Conservation (phyloP, 2,329 filamentous ascomycete genomes). For the Tolypocladium pustulatum region DNA sequence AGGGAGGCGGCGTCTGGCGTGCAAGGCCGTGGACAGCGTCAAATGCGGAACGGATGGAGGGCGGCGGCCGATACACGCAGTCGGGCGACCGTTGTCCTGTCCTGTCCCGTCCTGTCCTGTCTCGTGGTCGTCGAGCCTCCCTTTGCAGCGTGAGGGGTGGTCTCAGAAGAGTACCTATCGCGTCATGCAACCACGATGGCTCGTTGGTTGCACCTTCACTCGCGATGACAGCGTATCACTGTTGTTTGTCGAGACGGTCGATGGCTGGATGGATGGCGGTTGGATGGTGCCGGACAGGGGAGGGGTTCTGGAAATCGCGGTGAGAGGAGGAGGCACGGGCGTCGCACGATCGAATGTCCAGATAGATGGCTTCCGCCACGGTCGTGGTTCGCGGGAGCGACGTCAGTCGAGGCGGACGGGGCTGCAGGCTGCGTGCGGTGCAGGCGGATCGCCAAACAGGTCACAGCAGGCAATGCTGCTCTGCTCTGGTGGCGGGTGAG, state of each 20-base stretch:
- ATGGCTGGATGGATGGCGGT: not conserved
- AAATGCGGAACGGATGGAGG: slow-evolving; percentile 1
- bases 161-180: slow-evolving; percentile 6
- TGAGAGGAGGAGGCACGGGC: not conserved
- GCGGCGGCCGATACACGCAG: not conserved
- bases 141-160: slow-evolving; percentile 5
- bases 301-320: not conserved
- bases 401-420: not conserved
- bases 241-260: not conserved
- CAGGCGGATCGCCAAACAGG: not conserved
- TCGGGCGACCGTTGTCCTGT: slow-evolving; percentile 1
- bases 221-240: not conserved
- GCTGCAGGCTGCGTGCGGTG: not conserved
- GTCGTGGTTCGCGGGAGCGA: not conserved
- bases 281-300: not conserved
- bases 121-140: slow-evolving; percentile 3
- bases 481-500: not conserved
- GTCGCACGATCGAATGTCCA: not conserved
- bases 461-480: slow-evolving; percentile 1
- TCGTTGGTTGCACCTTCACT: not conserved
- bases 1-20: not conserved
- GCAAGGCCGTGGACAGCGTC: not conserved
- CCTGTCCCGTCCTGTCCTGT: not conserved
- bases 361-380: slow-evolving; percentile 1
- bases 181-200: slow-evolving; percentile 7